A percentile compares a stretch with the other conserved stretches of the same genome.
Conservation (phyloP, 805 yeast species). For the Metschnikowia gelsemii region DNA sequence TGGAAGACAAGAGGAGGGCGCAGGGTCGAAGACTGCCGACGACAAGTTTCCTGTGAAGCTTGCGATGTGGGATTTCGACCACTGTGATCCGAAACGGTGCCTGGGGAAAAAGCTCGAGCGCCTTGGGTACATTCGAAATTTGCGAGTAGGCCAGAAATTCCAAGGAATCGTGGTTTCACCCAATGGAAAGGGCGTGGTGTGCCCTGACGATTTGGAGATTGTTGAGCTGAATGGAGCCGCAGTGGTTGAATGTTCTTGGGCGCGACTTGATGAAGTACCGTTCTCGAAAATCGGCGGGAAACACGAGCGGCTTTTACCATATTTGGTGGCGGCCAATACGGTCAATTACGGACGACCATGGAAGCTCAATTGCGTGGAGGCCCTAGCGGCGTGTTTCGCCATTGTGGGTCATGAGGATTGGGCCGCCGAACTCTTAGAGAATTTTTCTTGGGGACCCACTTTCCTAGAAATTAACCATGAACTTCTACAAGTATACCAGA, state of each 20-base stretch:
- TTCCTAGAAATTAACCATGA: conserved; percentile 82
- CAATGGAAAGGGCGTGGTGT: conserved; percentile 83
- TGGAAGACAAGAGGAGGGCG: conserved; percentile 36
- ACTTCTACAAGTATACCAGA: conserved; percentile 66
- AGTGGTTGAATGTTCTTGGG: conserved; percentile 99
- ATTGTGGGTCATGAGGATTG: conserved; percentile 88
- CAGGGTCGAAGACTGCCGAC: conserved; percentile 20
- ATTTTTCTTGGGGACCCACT: conserved; percentile 93
- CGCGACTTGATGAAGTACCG: conserved; percentile 95
- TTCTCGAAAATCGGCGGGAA: conserved; percentile 89
- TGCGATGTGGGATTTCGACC: conserved; percentile 99
- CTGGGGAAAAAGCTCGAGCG: conserved; percentile 93
- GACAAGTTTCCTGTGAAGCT: conserved; percentile 71
- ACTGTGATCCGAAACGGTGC: conserved; percentile 97
- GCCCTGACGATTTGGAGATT: conserved; percentile 78
- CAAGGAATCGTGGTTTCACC: conserved; percentile 91
- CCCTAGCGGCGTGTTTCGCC: conserved; percentile 94
- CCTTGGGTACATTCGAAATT: conserved; percentile 72
- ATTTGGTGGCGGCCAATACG: conserved; percentile 92
- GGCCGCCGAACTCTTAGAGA: conserved; percentile 73
- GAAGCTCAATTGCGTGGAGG: conserved; percentile 95
- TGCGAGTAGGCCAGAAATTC: conserved; percentile 92
- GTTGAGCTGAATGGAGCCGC: conserved; percentile 89
- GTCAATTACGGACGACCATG: conserved; percentile 97
- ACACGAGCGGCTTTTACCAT: conserved; percentile 83